phyloP scores from a whole-genome alignment of 2,329 filamentous ascomycete species.

The Penicillium crustosum region DNA sequence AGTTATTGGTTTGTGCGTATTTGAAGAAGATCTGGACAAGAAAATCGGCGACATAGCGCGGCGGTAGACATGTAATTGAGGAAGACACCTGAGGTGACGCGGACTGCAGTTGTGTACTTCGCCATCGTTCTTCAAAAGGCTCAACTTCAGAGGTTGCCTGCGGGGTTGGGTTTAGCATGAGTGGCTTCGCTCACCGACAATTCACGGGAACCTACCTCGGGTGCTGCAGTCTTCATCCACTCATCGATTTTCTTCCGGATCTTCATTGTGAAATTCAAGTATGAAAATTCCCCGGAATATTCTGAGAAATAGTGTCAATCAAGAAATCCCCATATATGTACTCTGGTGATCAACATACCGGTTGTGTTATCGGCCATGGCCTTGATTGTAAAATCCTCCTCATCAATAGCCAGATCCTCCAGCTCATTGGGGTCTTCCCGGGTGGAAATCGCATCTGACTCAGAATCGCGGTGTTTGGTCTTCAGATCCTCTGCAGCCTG shows the following conservation, averaged over 20 bases:
- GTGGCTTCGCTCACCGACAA: neutral
- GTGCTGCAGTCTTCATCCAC: slow-evolving; percentile 41
- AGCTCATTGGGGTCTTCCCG: slow-evolving; percentile 37
- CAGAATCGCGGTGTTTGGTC: slow-evolving; percentile 35
- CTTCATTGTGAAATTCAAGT: slow-evolving; percentile 47
- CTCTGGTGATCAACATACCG: slow-evolving; percentile 28
- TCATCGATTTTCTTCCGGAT: slow-evolving; percentile 46
- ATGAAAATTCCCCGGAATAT: slow-evolving; percentile 49
- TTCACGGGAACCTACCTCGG: slow-evolving; percentile 31
- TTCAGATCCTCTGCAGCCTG: slow-evolving; percentile 47
- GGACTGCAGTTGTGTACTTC: slow-evolving; percentile 44
- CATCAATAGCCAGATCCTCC: slow-evolving; percentile 44
- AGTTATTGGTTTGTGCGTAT: slow-evolving; percentile 47
- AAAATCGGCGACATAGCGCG: slow-evolving; percentile 46
- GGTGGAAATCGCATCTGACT: slow-evolving; percentile 32
- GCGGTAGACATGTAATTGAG: slow-evolving; percentile 43
- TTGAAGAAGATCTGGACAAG: slow-evolving; percentile 47
- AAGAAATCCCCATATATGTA: neutral
- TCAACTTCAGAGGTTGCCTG: slow-evolving; percentile 40
- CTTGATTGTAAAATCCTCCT: slow-evolving; percentile 44
- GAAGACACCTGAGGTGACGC: slow-evolving; percentile 39
- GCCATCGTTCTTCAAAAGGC: slow-evolving; percentile 45
- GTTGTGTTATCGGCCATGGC: slow-evolving; percentile 42
- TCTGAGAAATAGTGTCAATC: slow-evolving; percentile 26
- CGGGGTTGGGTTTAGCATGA: slow-evolving; percentile 10